Conservation (phyloP, 495 filamentous ascomycete genomes). For the Xylaria sp. region DNA sequence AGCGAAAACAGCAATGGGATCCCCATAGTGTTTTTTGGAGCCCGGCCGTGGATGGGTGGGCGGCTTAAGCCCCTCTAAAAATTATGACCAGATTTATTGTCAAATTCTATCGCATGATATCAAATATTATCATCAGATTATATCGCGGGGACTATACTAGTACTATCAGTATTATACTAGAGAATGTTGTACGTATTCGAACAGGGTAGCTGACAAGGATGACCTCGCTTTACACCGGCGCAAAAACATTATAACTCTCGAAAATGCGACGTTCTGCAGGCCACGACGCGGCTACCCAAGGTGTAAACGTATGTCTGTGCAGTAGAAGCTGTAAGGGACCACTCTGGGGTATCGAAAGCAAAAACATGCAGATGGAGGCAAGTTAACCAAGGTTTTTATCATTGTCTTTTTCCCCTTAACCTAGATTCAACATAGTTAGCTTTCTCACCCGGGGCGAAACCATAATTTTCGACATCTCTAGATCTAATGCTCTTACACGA, state of each 20-base stretch:
- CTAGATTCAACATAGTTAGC: not conserved
- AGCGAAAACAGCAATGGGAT: slow-evolving; percentile 25
- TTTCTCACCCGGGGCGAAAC: not conserved
- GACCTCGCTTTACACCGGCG: not conserved
- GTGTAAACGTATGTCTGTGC: no score
- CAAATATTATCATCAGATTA: not conserved
- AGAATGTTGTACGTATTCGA: not conserved
- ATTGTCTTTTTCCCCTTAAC: not conserved
- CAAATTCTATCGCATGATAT: slow-evolving; percentile 3
- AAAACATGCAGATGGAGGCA: not conserved
- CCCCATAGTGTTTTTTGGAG: slow-evolving; percentile 29
- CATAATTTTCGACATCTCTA: not conserved
- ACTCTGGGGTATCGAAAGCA: not conserved
- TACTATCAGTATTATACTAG: not conserved
- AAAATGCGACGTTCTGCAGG: not conserved
- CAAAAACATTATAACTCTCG: not conserved
- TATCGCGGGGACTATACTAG: not conserved
- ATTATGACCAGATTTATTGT: not conserved
- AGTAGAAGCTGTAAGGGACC: not conserved
- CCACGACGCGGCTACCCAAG: not conserved
- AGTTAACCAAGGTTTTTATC: not conserved
- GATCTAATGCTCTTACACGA: not conserved
- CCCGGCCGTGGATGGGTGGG: slow-evolving; percentile 19
- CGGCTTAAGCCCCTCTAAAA: not conserved
- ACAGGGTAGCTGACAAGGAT: not conserved